A percentile compares a stretch with the other conserved stretches of the same genome.
Conservation (phyloP, 106 monocot genomes). For the Narthecium ossifragum region DNA sequence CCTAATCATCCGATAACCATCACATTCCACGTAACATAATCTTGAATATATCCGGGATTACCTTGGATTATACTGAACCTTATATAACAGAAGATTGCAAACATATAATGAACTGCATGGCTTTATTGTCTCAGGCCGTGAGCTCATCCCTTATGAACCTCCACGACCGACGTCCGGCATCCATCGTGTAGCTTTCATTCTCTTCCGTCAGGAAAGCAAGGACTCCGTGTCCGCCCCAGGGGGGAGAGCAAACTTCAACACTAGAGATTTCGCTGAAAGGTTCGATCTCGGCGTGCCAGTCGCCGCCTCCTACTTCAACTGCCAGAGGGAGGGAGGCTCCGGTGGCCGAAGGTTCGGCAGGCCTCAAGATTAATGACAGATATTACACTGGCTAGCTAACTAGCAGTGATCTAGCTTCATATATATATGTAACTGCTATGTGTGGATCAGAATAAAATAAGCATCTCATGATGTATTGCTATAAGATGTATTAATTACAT, state of each 20-base stretch:
- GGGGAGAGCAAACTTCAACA: conserved; percentile 2
- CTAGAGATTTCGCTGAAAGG: background rate
- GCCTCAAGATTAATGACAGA: too few relatives aligned
- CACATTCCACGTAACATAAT: background rate
- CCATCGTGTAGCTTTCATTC: background rate
- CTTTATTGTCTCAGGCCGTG: background rate
- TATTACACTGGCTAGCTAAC: too few relatives aligned
- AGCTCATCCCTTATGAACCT: conserved; percentile 1
- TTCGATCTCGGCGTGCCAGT: conserved; percentile 3
- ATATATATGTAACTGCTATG: too few relatives aligned
- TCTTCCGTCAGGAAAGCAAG: conserved; percentile 1
- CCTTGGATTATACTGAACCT: background rate
- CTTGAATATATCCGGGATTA: background rate
- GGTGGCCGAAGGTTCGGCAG: conserved; percentile 3
- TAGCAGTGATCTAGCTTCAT: too few relatives aligned
- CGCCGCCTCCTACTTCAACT: background rate
- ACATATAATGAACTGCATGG: background rate
- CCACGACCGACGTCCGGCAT: conserved; percentile 2
- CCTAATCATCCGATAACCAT: background rate
- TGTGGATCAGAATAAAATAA: too few relatives aligned
- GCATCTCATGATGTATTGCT: too few relatives aligned
- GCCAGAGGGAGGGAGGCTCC: background rate
- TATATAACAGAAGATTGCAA: background rate
- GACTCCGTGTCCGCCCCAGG: background rate
- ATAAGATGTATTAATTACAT: too few relatives aligned